Conservation (phyloP, 2,329 filamentous ascomycete species). For the Pochonia chlamydosporia region DNA sequence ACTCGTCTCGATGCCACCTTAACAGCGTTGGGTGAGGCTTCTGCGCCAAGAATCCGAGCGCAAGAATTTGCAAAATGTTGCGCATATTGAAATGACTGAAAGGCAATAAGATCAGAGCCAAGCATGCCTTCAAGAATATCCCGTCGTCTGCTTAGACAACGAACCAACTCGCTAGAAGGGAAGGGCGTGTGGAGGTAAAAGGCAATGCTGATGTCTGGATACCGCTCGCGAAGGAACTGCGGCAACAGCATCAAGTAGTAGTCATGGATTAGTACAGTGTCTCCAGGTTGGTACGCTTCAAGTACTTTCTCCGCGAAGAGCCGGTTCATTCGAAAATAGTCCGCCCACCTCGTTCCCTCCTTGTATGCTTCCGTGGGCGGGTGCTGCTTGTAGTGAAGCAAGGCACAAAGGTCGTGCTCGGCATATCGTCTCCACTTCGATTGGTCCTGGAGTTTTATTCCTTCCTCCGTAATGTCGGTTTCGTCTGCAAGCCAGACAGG, state of each 20-base stretch:
- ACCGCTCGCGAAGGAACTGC: slow-evolving; percentile 74
- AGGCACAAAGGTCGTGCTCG: slow-evolving; percentile 82
- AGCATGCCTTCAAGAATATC: slow-evolving; percentile 84
- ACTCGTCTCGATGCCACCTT: slow-evolving; percentile 60
- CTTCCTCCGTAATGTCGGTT: slow-evolving; percentile 42
- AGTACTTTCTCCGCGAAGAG: slow-evolving; percentile 85
- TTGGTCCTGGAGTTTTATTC: slow-evolving; percentile 70
- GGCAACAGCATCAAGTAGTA: slow-evolving; percentile 89
- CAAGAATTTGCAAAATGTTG: slow-evolving; percentile 92
- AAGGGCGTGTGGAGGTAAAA: slow-evolving; percentile 93
- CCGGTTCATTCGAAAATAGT: slow-evolving; percentile 88
- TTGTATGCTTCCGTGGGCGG: slow-evolving; percentile 77
- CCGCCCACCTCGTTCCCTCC: slow-evolving; percentile 79
- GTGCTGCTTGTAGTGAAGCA: slow-evolving; percentile 93
- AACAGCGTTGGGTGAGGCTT: slow-evolving; percentile 74
- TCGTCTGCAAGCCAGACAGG: slow-evolving; percentile 87
- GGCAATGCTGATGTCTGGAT: slow-evolving; percentile 84
- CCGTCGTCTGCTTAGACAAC: slow-evolving; percentile 79
- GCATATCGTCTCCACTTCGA: slow-evolving; percentile 81
- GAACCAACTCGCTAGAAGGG: slow-evolving; percentile 89
- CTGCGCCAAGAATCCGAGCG: slow-evolving; percentile 78
- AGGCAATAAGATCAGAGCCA: slow-evolving; percentile 84
- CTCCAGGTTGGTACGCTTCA: slow-evolving; percentile 82
- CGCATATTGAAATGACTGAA: slow-evolving; percentile 91
- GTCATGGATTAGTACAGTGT: slow-evolving; percentile 87